phyloP scores from a whole-genome alignment of 2,329 filamentous ascomycete species.

The Fusarium sp. region DNA sequence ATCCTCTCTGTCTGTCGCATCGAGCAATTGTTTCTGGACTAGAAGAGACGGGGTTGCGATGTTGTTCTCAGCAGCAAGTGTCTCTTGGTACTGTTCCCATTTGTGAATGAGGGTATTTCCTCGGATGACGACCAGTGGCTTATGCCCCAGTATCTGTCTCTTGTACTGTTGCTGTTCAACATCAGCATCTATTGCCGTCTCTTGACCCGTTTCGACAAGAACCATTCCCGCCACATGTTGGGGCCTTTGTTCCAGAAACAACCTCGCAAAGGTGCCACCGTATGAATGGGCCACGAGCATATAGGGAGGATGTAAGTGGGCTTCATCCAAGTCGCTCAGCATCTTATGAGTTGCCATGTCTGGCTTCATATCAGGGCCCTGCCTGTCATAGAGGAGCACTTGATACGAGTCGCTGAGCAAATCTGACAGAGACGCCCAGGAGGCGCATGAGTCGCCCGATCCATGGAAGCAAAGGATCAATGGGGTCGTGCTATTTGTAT shows the following conservation, averaged over 20 bases:
- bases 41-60: slow-evolving; percentile 3
- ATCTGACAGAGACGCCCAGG: slow-evolving; percentile 21
- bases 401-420: slow-evolving; percentile 9
- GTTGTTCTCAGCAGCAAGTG: slow-evolving; percentile 2
- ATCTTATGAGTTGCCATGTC: background rate
- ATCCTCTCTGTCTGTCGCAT: slow-evolving; percentile 30
- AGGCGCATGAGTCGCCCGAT: slow-evolving; percentile 33
- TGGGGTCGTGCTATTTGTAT: background rate
- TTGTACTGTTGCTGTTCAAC: slow-evolving; percentile 31
- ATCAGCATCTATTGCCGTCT: slow-evolving; percentile 21
- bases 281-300: slow-evolving; percentile 36
- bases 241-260: slow-evolving; percentile 25
- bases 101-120: slow-evolving; percentile 33
- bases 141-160: slow-evolving; percentile 14
- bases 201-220: slow-evolving; percentile 38
- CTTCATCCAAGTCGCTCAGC: background rate
- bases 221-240: slow-evolving; percentile 32
- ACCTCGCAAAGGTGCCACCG: slow-evolving; percentile 31
- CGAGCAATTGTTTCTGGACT: slow-evolving; percentile 23
- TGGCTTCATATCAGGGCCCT: slow-evolving; percentile 6
- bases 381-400: slow-evolving; percentile 30
- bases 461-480: slow-evolving; percentile 36
- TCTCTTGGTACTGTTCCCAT: slow-evolving; percentile 28
- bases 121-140: slow-evolving; percentile 32
- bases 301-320: background rate